phyloP scores from a whole-genome alignment of 768 basidiomycete genomes.

The Leccinellum rugosiceps region DNA sequence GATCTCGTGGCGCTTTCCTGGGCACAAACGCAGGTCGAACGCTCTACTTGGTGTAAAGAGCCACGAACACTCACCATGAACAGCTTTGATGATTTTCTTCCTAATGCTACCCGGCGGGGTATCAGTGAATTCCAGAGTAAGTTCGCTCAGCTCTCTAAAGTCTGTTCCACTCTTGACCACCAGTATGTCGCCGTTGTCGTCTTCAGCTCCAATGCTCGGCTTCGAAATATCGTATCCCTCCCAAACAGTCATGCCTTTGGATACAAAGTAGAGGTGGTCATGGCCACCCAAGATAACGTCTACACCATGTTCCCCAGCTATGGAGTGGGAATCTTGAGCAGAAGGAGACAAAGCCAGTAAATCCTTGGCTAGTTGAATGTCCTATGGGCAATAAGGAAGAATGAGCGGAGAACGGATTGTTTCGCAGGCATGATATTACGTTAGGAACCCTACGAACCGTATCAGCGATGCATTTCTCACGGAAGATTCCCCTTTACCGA shows the following conservation, averaged over 20 bases:
- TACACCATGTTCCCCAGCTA: slow-evolving; percentile 64
- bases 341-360: slow-evolving; percentile 57
- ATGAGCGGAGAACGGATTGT: too few species aligned
- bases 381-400: slow-evolving; percentile 41
- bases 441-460: slow-evolving; percentile 26
- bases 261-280: slow-evolving; percentile 79
- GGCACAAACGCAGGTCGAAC: too few species aligned
- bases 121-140: slow-evolving; percentile 58
- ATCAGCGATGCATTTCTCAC: slow-evolving; percentile 1
- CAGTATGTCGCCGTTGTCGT: slow-evolving; percentile 67
- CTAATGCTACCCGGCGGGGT: slow-evolving; percentile 63
- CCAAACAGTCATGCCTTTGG: slow-evolving; percentile 65
- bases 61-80: slow-evolving; percentile 47
- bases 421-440: slow-evolving; percentile 20
- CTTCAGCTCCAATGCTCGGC: slow-evolving; percentile 62
- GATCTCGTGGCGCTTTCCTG: slow-evolving; percentile 68
- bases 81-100: slow-evolving; percentile 55
- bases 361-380: slow-evolving; percentile 67
- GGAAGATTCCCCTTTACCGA: slow-evolving; percentile 41
- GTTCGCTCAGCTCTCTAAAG: slow-evolving; percentile 82
- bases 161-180: slow-evolving; percentile 87
- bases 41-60: too few species aligned
- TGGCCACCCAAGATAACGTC: slow-evolving; percentile 87
- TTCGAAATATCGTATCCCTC: slow-evolving; percentile 55
- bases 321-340: slow-evolving; percentile 40